phyloP scores from a whole-genome alignment of 23 red algal genomes.

The Gracilariopsis chorda region DNA sequence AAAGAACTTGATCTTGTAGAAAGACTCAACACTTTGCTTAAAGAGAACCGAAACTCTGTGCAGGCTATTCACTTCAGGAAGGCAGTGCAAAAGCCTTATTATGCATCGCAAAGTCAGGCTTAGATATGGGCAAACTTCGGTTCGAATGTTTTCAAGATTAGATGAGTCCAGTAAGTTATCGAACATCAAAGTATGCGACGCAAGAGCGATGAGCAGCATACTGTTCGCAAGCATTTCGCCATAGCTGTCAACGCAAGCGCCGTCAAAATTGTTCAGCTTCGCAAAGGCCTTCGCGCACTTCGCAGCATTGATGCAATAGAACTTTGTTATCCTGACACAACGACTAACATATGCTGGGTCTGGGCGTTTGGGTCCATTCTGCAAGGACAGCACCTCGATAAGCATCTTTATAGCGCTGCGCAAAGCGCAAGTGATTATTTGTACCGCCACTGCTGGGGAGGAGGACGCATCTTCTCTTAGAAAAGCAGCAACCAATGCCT shows the following conservation, averaged over 20 bases:
- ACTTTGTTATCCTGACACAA: conserved; percentile 19
- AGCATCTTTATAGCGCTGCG: conserved; percentile 8
- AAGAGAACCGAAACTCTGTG: not conserved
- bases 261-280: not conserved
- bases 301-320: conserved; percentile 12
- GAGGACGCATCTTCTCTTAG: not conserved
- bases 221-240: not conserved
- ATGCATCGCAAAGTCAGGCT: not conserved
- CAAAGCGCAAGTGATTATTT: not conserved
- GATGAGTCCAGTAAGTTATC: not conserved
- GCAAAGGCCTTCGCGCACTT: not conserved
- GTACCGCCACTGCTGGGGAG: not conserved
- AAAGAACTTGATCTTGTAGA: not conserved
- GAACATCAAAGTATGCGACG: not conserved
- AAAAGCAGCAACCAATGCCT: conserved; percentile 2
- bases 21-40: not conserved
- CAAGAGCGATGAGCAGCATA: not conserved
- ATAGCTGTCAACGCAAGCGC: not conserved
- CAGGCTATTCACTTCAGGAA: not conserved
- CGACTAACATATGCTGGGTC: not conserved
- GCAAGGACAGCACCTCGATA: not conserved
- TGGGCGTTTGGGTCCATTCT: not conserved
- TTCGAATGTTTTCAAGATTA: not conserved
- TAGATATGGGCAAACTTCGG: not conserved
- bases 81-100: not conserved